Base-by-base conservation (phyloP, 2,329 filamentous ascomycete genomes). In the Penicillium janthinellum region DNA sequence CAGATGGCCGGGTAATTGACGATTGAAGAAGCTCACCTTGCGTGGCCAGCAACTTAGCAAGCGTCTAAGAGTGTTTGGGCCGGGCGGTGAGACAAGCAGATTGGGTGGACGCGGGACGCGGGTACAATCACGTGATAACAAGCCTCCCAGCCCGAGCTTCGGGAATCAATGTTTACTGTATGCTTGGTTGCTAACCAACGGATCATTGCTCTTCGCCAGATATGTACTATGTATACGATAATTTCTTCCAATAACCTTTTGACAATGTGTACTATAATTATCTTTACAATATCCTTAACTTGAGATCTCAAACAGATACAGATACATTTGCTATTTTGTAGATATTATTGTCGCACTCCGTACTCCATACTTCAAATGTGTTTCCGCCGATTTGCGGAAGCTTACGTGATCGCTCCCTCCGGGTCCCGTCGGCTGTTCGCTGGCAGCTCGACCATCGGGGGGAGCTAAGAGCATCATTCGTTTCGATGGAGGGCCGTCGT, bases 381-480 rank as follows among this genome's bases (percentile, higher is more conserved):
- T 55, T 57, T 59, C 45, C 54, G 44, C 60, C 60, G 60, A 62
- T 35, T 17, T 38, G 56, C 56, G 59, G 59, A 51, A 15, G 47
- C 60, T 62, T 58, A 62, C 60, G 60, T 62, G 57, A 45, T 57
- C 50, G 51, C 60, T 57, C 57, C 54, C 60, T 55, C 49, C n/a
- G 48, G 45, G 48, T 34, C 12, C 44, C 38, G 56, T 28, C 48
- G 22, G 22, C 20, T 56, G 5, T 25, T 34, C 44, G 41, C 37
- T 37, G 48, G 49, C 54, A 54, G 47, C 53, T 59, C 37, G 42
- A 59, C n/a, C 17, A 15, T 31, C 37, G 35, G 20, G 4, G 4
- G 15, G 54, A 17, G 20, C n/a, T 25, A 22, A 12, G 12, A 10
- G 39, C 12, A 8, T 39, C 35, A 41, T 48, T 38, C 56, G 22